Percentiles rank a stretch among this genome's conserved stretches.
These are phyloP conservation scores for Wickerhamiella lipophila DNA, from an alignment of 805 yeast species.

Conservation along the genomic window DNA sequence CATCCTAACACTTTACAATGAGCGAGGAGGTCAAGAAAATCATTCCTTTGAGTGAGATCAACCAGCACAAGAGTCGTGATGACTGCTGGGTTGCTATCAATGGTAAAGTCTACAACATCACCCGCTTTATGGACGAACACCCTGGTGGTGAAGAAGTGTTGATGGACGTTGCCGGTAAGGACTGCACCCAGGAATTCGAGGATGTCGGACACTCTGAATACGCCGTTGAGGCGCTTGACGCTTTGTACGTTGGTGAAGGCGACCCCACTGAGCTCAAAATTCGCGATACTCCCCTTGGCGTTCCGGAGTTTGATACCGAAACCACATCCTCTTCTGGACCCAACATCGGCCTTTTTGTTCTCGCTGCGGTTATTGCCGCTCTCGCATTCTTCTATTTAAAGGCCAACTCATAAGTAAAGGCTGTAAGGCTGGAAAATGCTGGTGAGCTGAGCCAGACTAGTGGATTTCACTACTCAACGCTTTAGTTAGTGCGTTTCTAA, in stretches of 20 bases:
- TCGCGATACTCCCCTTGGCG: constrained; percentile 17
- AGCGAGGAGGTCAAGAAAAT: constrained; percentile 16
- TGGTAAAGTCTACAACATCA: constrained; percentile 55
- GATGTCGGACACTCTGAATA: constrained; percentile 98
- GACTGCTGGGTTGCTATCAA: constrained; percentile 64
- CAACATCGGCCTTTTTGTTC: constrained; percentile 21
- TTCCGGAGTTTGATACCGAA: constrained; percentile 18
- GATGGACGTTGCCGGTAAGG: constrained; percentile 66
- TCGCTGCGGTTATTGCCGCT: constrained; percentile 27
- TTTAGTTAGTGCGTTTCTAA: too few species aligned
- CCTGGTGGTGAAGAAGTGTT: constrained; percentile 83
- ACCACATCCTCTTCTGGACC: constrained; percentile 18
- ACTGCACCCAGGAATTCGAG: constrained; percentile 55
- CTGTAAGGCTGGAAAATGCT: too few species aligned
- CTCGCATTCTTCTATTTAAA: constrained; percentile 26
- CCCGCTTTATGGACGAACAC: constrained; percentile 44
- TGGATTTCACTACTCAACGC: too few species aligned
- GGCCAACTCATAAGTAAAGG: constrained; percentile 7
- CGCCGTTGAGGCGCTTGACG: constrained; percentile 64
- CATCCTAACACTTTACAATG: constrained; percentile 3
- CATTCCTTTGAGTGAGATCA: constrained; percentile 34
- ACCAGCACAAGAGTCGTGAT: constrained; percentile 34
- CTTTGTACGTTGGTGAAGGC: constrained; percentile 62
- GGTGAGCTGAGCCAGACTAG: too few species aligned
- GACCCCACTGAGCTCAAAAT: constrained; percentile 37